Conservation (phyloP, 2,329 filamentous ascomycete species). For the Claviceps sp. region DNA sequence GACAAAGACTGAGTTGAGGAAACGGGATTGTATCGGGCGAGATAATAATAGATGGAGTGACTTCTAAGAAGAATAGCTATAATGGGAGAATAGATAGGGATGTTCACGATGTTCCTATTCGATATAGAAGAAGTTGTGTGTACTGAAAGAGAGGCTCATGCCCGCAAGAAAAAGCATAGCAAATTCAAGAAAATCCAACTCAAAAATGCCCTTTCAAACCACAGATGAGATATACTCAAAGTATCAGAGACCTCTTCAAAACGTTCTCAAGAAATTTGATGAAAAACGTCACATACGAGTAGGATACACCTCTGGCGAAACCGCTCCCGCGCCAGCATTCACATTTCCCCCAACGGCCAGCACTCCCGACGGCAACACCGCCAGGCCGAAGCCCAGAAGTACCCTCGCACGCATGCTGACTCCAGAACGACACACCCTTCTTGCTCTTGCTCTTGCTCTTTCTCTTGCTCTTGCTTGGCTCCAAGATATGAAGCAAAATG, state of each 20-base stretch:
- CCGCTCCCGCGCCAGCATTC: constrained; percentile 1
- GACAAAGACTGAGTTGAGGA: no score
- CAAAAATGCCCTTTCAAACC: neutral
- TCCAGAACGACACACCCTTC: neutral
- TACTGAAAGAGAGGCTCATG: no score
- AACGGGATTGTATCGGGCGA: no score
- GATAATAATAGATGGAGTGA: no score
- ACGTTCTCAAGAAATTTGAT: neutral
- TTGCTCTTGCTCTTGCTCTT: neutral
- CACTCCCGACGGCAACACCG: neutral
- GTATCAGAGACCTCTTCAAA: neutral
- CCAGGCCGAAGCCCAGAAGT: neutral
- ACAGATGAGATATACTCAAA: neutral
- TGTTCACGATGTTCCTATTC: no score
- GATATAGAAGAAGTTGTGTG: no score
- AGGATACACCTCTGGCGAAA: constrained; percentile 15
- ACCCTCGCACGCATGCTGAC: neutral
- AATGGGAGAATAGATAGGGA: no score
- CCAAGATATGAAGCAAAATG: neutral
- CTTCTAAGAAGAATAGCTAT: no score
- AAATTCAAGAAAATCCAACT: neutral
- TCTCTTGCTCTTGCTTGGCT: neutral
- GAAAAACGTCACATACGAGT: constrained; percentile 8
- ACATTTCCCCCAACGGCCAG: neutral
- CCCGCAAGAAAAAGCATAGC: neutral